Conservation (phyloP, 2,329 filamentous ascomycete species). For the Fusarium secorum region DNA sequence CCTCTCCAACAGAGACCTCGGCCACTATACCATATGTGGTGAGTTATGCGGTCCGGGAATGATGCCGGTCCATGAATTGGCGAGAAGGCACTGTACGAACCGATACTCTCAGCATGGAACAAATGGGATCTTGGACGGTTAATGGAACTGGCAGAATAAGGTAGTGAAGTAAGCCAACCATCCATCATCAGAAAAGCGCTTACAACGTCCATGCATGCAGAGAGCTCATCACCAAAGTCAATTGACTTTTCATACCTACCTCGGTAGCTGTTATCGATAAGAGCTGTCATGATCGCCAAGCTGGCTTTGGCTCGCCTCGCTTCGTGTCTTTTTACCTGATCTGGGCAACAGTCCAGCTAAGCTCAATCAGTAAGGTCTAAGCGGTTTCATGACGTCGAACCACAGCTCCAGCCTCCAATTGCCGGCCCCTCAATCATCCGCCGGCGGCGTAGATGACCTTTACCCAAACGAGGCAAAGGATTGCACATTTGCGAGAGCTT, state of each 20-base stretch:
- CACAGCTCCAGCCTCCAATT: conserved; percentile 15
- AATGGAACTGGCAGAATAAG: not conserved
- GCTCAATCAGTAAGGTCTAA: conserved; percentile 24
- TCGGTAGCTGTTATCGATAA: conserved; percentile 21
- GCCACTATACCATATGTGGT: conserved; percentile 7
- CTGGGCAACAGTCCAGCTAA: not conserved
- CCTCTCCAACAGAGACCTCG: not conserved
- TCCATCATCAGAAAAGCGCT: not conserved
- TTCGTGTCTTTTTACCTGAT: conserved; percentile 5
- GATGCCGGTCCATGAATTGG: not conserved
- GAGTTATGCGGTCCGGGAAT: conserved; percentile 9
- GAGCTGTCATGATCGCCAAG: conserved; percentile 20
- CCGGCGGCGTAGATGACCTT: conserved; percentile 6
- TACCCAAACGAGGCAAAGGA: conserved; percentile 31
- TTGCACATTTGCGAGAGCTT: not conserved
- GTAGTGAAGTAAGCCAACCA: not conserved
- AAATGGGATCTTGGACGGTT: not conserved
- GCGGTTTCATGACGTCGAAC: conserved; percentile 16
- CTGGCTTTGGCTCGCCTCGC: not conserved
- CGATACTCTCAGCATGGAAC: not conserved
- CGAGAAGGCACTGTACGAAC: not conserved
- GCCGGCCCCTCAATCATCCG: conserved; percentile 9
- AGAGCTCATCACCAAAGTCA: not conserved
- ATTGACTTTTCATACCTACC: not conserved
- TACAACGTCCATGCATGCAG: not conserved